Evolutionary conservation across 345 rosid species (phyloP), one percentile per base, ranked within the genome.

Genomic region (Chamaenerion angustifolium): DNA sequence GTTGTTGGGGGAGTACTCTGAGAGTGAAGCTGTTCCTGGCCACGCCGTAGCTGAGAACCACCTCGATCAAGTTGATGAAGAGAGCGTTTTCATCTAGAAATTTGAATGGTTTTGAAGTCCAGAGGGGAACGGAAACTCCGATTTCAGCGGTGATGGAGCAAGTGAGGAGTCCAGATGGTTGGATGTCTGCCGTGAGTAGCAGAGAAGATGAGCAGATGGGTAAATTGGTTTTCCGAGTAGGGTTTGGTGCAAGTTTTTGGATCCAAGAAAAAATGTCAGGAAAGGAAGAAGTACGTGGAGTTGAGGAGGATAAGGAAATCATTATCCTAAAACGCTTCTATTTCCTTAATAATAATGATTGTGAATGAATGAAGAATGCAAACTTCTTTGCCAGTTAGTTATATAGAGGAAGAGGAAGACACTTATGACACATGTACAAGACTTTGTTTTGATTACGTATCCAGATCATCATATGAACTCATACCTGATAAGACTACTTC

Each of bases 51-150:
- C 48, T 70, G 6, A 89, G 75, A 12, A 85, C 77, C 43, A 68
- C 75, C 57, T 81, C 78, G 16, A 89, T 64, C 52, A 85, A 58
- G 48, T 79, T 77, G 64, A 59, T 60, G 31, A 76, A 52, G 14
- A 89, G 67, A 58, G 44, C 37, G 10, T 4, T 3, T 4, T 1
- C 7, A 7, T 5, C 37, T 4, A 4, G 6, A 4, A 5, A 7
- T 57, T 60, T 68, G 49, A 78, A 48, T 4, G 77, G 80, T 59
- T 76, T 85, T 41, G 95, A 85, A 19, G 73, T 16, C 80, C 83
- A 88, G 12, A 88, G 87, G 57, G 87, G 55, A 3, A 88, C 52
- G 9, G 76, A 63, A 46, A 67, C 18, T 0, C 44, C 69, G 65
- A 70, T 72, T 48, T 70, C 60, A 3, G 78, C 83, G 31, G 68